phyloP scores from a whole-genome alignment of 2,329 filamentous ascomycete genomes.

The Pseudocercospora vitis region DNA sequence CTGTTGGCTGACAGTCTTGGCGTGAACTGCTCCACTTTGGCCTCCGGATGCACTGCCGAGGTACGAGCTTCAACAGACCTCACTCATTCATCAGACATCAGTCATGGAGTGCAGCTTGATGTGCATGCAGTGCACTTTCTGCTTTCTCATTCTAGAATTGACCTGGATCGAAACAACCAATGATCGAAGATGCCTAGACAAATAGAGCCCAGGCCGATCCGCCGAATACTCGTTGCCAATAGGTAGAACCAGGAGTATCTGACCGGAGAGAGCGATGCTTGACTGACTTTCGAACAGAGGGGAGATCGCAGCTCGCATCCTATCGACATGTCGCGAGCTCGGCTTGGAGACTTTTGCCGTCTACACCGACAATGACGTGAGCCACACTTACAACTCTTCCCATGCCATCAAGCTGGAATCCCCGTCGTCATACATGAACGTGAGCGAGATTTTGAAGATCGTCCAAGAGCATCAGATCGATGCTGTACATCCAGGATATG shows the following conservation, averaged over 20 bases:
- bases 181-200: not conserved
- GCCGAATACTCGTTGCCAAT: conserved; percentile 35
- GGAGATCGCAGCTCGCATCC: conserved; percentile 63
- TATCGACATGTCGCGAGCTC: conserved; percentile 61
- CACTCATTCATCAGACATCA: not conserved
- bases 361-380: conserved; percentile 56
- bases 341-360: conserved; percentile 57
- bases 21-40: not conserved
- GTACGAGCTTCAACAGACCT: not conserved
- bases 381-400: conserved; percentile 54
- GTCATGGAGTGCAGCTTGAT: not conserved
- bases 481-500: conserved; percentile 60
- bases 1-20: not conserved
- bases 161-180: no score
- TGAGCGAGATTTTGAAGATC: conserved; percentile 50
- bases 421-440: conserved; percentile 55
- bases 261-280: not conserved
- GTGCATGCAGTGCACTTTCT: not conserved
- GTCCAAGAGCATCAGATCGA: conserved; percentile 54
- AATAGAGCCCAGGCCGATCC: conserved; percentile 28
- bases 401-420: conserved; percentile 54
- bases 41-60: not conserved
- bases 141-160: not conserved
- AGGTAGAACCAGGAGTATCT: conserved; percentile 22
- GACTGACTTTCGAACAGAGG: conserved; percentile 49